A percentile compares a stretch with the other conserved stretches of the same genome.
Conservation (phyloP, 139 green algal genomes). For the Mesostigma viride region DNA sequence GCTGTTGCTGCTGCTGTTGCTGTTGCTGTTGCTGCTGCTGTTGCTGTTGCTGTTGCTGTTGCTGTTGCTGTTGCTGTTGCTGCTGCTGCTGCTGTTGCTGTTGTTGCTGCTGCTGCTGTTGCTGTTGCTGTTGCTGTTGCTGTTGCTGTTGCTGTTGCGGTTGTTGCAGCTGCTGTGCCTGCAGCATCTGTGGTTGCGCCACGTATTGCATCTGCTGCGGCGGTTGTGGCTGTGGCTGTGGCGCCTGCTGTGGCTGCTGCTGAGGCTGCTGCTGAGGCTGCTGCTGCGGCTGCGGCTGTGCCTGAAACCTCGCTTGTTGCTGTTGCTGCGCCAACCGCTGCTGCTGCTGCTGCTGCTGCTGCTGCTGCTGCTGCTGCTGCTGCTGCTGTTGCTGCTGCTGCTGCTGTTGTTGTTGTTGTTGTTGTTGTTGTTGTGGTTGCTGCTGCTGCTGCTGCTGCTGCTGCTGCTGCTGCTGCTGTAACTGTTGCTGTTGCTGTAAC, state of each 20-base stretch:
- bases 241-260: too few species aligned
- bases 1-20: neutral
- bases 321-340: neutral
- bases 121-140: slow-evolving; percentile 2
- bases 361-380: neutral
- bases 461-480: neutral
- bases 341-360: neutral
- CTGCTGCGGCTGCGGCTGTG: slow-evolving; percentile 2
- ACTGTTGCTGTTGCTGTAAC: neutral
- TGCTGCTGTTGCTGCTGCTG: slow-evolving; percentile 4
- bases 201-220: neutral
- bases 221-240: too few species aligned
- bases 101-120: slow-evolving; percentile 1
- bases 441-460: neutral
- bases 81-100: neutral
- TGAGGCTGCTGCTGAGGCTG: neutral
- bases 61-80: neutral
- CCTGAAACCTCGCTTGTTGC: neutral
- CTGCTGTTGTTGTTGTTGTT: neutral
- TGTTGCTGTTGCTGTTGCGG: neutral
- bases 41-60: neutral
- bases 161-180: neutral
- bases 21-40: slow-evolving; percentile 6
- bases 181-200: neutral
- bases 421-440: too few species aligned